These are phyloP conservation scores for Musa troglodytarum DNA, from an alignment of 176 grass and related monocot genomes.

Conservation along the genomic window DNA sequence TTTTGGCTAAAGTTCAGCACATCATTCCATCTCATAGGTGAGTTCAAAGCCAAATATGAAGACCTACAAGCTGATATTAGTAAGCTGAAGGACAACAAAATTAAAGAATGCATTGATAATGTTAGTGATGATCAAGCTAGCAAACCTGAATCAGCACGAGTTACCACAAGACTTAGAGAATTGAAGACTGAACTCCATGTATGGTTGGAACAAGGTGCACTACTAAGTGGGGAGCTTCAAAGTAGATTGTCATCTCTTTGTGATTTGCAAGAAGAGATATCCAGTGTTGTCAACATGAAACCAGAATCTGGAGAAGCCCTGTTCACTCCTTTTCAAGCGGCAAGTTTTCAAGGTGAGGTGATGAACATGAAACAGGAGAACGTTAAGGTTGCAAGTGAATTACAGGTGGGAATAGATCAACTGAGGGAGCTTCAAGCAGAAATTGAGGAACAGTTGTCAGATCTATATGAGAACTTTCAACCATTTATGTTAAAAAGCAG, in stretches of 20 bases:
- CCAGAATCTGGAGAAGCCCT: conserved; percentile 9
- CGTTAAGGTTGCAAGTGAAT: conserved; percentile 52
- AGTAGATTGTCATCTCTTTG: conserved; percentile 50
- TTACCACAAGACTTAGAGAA: conserved; percentile 40
- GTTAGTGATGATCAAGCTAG: neutral
- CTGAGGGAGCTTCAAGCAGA: conserved; percentile 39
- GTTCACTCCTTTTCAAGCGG: conserved; percentile 58
- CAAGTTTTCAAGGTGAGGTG: conserved; percentile 76
- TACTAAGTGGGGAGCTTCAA: conserved; percentile 57
- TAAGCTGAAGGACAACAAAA: conserved; percentile 21
- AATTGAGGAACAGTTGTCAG: conserved; percentile 39
- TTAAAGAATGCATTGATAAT: conserved; percentile 3
- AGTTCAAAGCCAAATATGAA: conserved; percentile 52
- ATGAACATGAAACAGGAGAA: conserved; percentile 86
- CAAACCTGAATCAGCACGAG: conserved; percentile 16
- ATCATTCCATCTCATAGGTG: conserved; percentile 60
- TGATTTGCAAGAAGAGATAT: conserved; percentile 57
- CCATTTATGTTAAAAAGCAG: conserved; percentile 25
- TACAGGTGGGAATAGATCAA: conserved; percentile 48
- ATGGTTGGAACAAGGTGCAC: conserved; percentile 73
- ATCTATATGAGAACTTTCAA: conserved; percentile 25
- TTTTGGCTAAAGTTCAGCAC: conserved; percentile 77
- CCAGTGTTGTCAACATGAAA: conserved; percentile 20
- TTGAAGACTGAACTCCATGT: conserved; percentile 76
- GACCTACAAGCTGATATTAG: conserved; percentile 30